Percentiles rank a stretch among this genome's conserved stretches.
Evolutionary conservation across 78 protist genomes (phyloP).

Genomic region (Cavenderia fasciculata): DNA sequence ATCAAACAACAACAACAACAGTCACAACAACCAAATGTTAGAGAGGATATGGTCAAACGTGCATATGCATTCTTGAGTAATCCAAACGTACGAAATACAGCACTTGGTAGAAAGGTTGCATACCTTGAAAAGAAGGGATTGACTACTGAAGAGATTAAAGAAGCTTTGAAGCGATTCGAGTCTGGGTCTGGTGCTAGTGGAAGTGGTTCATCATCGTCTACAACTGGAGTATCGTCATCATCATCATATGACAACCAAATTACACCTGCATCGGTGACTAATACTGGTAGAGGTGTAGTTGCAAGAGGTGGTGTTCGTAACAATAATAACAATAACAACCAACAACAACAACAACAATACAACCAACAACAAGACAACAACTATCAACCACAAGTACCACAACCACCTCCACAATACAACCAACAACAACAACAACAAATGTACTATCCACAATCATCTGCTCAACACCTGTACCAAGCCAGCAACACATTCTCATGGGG

Average conservation of each 20-base stretch:
- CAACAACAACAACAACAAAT: slow-evolving; percentile 1
- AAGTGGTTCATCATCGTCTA: background rate
- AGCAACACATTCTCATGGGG: slow-evolving; percentile 39
- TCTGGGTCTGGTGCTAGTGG: background rate
- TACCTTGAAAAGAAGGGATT: slow-evolving; percentile 67
- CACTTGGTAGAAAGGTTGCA: slow-evolving; percentile 61
- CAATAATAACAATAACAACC: background rate
- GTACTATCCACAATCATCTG: background rate
- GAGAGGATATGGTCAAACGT: slow-evolving; percentile 74
- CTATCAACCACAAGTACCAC: slow-evolving; percentile 37
- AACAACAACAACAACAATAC: slow-evolving; percentile 15
- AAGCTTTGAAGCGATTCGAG: slow-evolving; percentile 52
- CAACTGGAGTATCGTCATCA: background rate
- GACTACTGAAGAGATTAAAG: slow-evolving; percentile 61
- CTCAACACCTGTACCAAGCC: background rate
- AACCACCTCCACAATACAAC: background rate
- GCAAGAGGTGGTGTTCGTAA: background rate
- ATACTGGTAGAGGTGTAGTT: background rate
- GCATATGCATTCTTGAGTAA: slow-evolving; percentile 61
- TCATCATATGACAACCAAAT: background rate
- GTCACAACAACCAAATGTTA: slow-evolving; percentile 6
- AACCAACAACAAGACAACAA: slow-evolving; percentile 14
- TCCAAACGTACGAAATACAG: slow-evolving; percentile 62
- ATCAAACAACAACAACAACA: slow-evolving; percentile 37
- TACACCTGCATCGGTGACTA: too few relatives aligned